A percentile compares a stretch with the other conserved stretches of the same genome.
Conservation (phyloP, 495 filamentous ascomycete genomes). For the Evansstolkia leycettana region DNA sequence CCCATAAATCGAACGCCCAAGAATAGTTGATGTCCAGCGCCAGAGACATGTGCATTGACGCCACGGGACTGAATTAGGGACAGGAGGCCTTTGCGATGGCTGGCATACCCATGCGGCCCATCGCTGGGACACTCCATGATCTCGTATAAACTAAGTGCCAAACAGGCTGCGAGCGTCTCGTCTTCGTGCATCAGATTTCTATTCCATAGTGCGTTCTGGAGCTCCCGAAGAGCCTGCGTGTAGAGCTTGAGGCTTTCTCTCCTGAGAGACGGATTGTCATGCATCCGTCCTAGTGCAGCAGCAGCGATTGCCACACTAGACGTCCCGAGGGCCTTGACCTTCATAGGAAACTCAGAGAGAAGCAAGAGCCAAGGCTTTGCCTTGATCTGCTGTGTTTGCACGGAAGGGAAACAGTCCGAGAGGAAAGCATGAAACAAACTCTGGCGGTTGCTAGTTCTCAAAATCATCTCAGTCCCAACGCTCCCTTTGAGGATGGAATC, state of each 20-base stretch:
- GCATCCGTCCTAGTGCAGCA: slow-evolving; percentile 11
- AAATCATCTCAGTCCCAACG: slow-evolving; percentile 1
- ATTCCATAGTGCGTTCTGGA: slow-evolving; percentile 20
- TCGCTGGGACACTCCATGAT: slow-evolving; percentile 20
- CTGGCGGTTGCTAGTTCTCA: slow-evolving; percentile 4
- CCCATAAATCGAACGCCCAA: slow-evolving; percentile 14
- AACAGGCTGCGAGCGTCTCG: slow-evolving; percentile 21
- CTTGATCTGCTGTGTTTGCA: slow-evolving; percentile 1
- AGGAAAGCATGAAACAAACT: slow-evolving; percentile 10
- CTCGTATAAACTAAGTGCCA: slow-evolving; percentile 25
- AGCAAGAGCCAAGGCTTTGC: slow-evolving; percentile 15
- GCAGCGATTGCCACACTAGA: slow-evolving; percentile 14
- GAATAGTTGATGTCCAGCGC: slow-evolving; percentile 18
- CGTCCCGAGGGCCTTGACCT: slow-evolving; percentile 13
- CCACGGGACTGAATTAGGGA: slow-evolving; percentile 20
- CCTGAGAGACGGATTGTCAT: slow-evolving; percentile 10
- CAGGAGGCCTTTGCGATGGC: slow-evolving; percentile 18
- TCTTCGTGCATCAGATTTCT: slow-evolving; percentile 14
- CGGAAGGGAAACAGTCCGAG: slow-evolving; percentile 5
- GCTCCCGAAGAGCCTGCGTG: slow-evolving; percentile 15
- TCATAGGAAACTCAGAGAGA: slow-evolving; percentile 8
- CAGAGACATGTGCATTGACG: slow-evolving; percentile 14
- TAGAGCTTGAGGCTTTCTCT: slow-evolving; percentile 20
- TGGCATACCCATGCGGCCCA: slow-evolving; percentile 13
- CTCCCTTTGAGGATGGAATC: neutral